Evolutionary conservation across 2,329 filamentous ascomycete species (phyloP).

Genomic region (Dactylellina parvicollis): DNA sequence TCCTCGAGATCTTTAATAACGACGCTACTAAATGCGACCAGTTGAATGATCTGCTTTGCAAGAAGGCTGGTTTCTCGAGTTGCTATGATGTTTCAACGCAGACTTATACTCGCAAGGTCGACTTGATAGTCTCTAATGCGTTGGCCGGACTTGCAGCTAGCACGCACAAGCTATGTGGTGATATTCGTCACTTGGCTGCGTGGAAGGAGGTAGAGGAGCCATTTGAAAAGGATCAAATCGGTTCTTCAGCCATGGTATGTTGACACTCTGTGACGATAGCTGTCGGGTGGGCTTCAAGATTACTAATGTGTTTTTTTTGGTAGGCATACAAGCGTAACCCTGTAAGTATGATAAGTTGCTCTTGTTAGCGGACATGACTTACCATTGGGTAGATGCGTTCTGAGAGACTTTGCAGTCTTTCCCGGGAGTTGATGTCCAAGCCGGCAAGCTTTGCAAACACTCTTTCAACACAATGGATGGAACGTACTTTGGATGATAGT

Average conservation of each 20-base stretch:
- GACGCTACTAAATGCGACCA: slow-evolving; percentile 66
- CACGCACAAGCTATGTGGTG: slow-evolving; percentile 76
- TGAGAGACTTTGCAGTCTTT: slow-evolving; percentile 33
- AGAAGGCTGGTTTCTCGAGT: slow-evolving; percentile 73
- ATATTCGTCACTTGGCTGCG: slow-evolving; percentile 77
- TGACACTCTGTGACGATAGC: background rate
- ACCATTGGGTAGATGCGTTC: slow-evolving; percentile 23
- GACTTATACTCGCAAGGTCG: slow-evolving; percentile 82
- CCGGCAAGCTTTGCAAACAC: slow-evolving; percentile 15
- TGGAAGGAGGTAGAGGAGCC: slow-evolving; percentile 88
- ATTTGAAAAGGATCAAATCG: slow-evolving; percentile 82
- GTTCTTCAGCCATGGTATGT: slow-evolving; percentile 68
- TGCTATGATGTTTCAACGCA: slow-evolving; percentile 75
- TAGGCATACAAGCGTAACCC: slow-evolving; percentile 32
- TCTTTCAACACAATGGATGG: slow-evolving; percentile 74
- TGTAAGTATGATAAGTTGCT: background rate
- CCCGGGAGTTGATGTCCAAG: slow-evolving; percentile 30
- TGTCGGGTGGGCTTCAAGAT: background rate
- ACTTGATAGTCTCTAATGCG: slow-evolving; percentile 82
- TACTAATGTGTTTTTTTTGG: background rate
- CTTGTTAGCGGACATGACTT: background rate
- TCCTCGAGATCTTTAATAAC: slow-evolving; percentile 71
- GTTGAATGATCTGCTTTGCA: slow-evolving; percentile 71
- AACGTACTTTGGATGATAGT: slow-evolving; percentile 80
- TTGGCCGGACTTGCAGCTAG: slow-evolving; percentile 81